Evolutionary conservation across 148 eudicot genomes (phyloP).

Genomic region (Rhododendron vialii): DNA sequence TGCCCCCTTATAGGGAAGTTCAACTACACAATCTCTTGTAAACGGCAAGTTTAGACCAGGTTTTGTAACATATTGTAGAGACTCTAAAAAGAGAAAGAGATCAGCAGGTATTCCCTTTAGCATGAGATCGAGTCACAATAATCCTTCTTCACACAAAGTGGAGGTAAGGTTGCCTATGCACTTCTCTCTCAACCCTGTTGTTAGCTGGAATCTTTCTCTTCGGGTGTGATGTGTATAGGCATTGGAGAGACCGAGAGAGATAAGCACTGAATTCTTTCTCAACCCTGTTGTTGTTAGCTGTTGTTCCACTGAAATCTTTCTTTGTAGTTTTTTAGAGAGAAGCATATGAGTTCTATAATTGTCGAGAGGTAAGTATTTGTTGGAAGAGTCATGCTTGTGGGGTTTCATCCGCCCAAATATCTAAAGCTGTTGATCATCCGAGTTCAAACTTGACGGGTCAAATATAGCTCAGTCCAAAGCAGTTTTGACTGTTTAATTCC

Average conservation of each 20-base stretch:
- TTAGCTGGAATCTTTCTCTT: neutral
- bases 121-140: neutral
- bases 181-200: neutral
- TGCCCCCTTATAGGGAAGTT: no score
- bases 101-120: neutral
- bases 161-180: neutral
- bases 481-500: neutral
- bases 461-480: neutral
- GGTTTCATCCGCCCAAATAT: neutral
- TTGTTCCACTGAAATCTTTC: neutral
- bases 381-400: neutral
- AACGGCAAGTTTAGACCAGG: no score
- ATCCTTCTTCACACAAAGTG: neutral
- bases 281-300: no score
- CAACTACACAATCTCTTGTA: no score
- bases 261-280: no score
- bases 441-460: neutral
- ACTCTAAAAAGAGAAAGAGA: no score
- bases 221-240: neutral
- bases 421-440: neutral
- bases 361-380: neutral
- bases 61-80: no score
- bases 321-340: neutral
- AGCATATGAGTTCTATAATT: neutral
- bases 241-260: neutral